Evolutionary conservation across 805 yeast genomes (phyloP), one percentile per base, ranked within the genome.

Genomic region (Pichia kluyveri): DNA sequence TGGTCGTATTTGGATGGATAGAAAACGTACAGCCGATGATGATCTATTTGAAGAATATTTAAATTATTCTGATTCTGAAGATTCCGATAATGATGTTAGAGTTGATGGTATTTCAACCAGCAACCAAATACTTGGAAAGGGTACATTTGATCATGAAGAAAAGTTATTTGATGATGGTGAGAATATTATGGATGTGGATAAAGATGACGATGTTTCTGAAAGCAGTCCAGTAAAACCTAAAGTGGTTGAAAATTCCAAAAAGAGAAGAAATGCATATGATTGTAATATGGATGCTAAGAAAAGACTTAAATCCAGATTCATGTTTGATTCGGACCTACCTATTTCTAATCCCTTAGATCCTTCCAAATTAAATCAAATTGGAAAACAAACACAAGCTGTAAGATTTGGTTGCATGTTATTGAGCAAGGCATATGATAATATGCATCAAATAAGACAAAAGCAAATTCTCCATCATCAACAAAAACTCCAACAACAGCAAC

Each of bases 321-420:
- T 61, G 51, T 77, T 71, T 58, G 82, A 77, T 56, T 61, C 69
- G 37, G 81, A 77, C 51, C 43, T 66, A 40, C 59, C 62, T 12
- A 40, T 47, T 49, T 69, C 65, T 58, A 72, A 69, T 40, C 84
- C 83, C 36, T 71, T 86, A 50, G 96, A 88, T 63, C 96, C 97
- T 0, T 81, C 96, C 0, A 75, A 77, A 47, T 72, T 90, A 57
- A 90, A 90, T 60, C 83, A 84, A 53, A 87, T 90, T 40, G 78
- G 88, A 14, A 83, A 83, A 46, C 91, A 82, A 45, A 89, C 96
- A 1, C 97, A 90, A 65, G 82, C 86, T 1, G 86, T 91, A 31
- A 72, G 97, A 51, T 90, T 90, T 66, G 96, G 96, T 9, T 79
- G 95, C 8, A 89, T 89, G 96, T 67, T 91, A 32, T 71, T 89